These are phyloP conservation scores for Acacia acuminata DNA, from an alignment of 306 rosid genomes.

Conservation along the genomic window DNA sequence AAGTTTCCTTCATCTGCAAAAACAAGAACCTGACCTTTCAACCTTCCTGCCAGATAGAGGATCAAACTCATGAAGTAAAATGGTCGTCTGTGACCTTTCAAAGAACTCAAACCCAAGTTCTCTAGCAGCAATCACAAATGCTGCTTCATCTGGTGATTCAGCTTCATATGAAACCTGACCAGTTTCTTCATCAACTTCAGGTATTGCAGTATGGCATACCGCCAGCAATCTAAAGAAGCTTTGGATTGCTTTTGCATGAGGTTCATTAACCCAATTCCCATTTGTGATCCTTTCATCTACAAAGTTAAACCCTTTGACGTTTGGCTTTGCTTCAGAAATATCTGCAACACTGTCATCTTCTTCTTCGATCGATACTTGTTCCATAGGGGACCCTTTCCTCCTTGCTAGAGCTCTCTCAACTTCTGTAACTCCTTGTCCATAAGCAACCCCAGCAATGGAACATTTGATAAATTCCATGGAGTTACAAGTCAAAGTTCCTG, in stretches of 20 bases:
- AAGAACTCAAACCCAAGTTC: slow-evolving; percentile 93
- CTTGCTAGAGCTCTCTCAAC: slow-evolving; percentile 87
- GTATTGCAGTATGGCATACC: slow-evolving; percentile 91
- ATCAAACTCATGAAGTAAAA: slow-evolving; percentile 67
- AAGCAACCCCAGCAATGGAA: slow-evolving; percentile 85
- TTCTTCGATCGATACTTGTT: slow-evolving; percentile 30
- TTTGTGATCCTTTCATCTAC: slow-evolving; percentile 83
- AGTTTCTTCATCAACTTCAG: slow-evolving; percentile 82
- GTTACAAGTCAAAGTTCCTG: slow-evolving; percentile 97
- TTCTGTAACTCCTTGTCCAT: slow-evolving; percentile 85
- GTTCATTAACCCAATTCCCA: slow-evolving; percentile 76
- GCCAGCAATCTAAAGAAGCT: slow-evolving; percentile 73
- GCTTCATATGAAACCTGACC: slow-evolving; percentile 90
- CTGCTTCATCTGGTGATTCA: slow-evolving; percentile 98
- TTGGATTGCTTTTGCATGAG: slow-evolving; percentile 66
- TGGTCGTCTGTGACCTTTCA: slow-evolving; percentile 70
- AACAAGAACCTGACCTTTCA: slow-evolving; percentile 57
- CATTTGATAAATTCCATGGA: slow-evolving; percentile 99
- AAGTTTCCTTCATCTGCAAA: slow-evolving; percentile 11
- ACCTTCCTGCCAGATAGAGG: slow-evolving; percentile 42
- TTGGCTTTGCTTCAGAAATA: slow-evolving; percentile 40
- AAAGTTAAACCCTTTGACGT: slow-evolving; percentile 85
- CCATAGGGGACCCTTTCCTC: slow-evolving; percentile 50
- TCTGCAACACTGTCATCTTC: slow-evolving; percentile 40
- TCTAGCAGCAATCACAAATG: slow-evolving; percentile 96